Base-by-base conservation (phyloP, 2,329 filamentous ascomycete species). In the Microcyclospora pomicola region DNA sequence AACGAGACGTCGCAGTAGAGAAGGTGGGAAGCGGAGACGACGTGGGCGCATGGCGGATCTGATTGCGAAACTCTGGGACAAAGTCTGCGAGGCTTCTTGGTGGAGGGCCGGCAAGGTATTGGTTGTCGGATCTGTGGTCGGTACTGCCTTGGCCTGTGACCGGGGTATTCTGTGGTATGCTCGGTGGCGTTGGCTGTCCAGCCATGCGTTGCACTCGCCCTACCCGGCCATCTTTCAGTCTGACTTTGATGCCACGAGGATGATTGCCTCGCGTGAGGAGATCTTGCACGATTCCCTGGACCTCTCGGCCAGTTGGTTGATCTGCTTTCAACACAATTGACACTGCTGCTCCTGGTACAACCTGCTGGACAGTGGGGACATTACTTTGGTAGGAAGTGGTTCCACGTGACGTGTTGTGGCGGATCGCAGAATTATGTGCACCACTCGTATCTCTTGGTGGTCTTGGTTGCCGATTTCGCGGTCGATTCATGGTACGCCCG, bases 241-340 rank as follows among this genome's bases (percentile, higher is more conserved):
- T 73, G 15, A 87, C 49, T 58, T 87, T 88, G 62, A 87, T 82
- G 28, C 82, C 82, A 9, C 80, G 70, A 2, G 80, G 80, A 50
- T 88, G 82, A 48, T 87, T 74, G 16, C 80, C 80, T 1, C 72
- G 66, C 2, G 82, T 87, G 34, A 88, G 65, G 0, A 87, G 58
- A 33, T 84, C 73, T 37, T 69, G 67, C 1, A 88, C 74, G 5
- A 67, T 59, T 15, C 82, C 82, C 33, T 67, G 64, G 1, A 84
- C 81, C 49, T 83, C 76, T 33, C 71, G 70, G 6, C 82, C 82
- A 0, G 80, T 85, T 1, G 72, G 72, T 55, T 88, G 82, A 58
- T 88, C 82, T 43, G 71, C 67, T 51, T 88, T 88, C 27, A 86
- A 67, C 1, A 87, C 67, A 39, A 88, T 82, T 35, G 77, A 80